Conservation (phyloP, 2,329 filamentous ascomycete species). For the Xylaria sp. region DNA sequence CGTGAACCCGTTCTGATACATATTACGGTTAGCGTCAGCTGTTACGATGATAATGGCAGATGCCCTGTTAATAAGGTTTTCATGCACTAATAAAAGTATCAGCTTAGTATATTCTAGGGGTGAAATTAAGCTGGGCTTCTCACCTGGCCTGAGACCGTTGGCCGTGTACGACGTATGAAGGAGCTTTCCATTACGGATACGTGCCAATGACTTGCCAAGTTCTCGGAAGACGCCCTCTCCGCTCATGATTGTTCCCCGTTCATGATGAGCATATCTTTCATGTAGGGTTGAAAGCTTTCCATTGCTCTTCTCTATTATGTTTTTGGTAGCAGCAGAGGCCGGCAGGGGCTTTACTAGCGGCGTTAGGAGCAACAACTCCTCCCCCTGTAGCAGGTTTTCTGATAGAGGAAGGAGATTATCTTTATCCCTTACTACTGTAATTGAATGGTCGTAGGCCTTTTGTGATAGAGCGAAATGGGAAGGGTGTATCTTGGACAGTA, state of each 20-base stretch:
- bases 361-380: slow-evolving; percentile 89
- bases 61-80: slow-evolving; percentile 89
- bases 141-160: slow-evolving; percentile 84
- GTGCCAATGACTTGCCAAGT: slow-evolving; percentile 85
- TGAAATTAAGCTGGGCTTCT: slow-evolving; percentile 31
- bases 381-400: slow-evolving; percentile 81
- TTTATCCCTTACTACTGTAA: slow-evolving; percentile 91
- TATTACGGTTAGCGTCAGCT: slow-evolving; percentile 91
- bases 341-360: slow-evolving; percentile 93
- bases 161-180: slow-evolving; percentile 96
- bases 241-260: slow-evolving; percentile 79
- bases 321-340: slow-evolving; percentile 84
- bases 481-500: slow-evolving; percentile 83
- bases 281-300: slow-evolving; percentile 56
- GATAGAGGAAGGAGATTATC: slow-evolving; percentile 85
- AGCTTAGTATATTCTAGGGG: slow-evolving; percentile 33
- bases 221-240: slow-evolving; percentile 94
- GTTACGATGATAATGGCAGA: slow-evolving; percentile 91
- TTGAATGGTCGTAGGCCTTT: slow-evolving; percentile 89
- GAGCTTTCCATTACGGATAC: slow-evolving; percentile 85
- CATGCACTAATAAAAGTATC: slow-evolving; percentile 71
- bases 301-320: slow-evolving; percentile 67
- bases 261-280: slow-evolving; percentile 68
- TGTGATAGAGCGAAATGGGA: slow-evolving; percentile 84
- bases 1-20: slow-evolving; percentile 94